Conservation (phyloP, 306 rosid species). For the Cucurbita pepo region DNA sequence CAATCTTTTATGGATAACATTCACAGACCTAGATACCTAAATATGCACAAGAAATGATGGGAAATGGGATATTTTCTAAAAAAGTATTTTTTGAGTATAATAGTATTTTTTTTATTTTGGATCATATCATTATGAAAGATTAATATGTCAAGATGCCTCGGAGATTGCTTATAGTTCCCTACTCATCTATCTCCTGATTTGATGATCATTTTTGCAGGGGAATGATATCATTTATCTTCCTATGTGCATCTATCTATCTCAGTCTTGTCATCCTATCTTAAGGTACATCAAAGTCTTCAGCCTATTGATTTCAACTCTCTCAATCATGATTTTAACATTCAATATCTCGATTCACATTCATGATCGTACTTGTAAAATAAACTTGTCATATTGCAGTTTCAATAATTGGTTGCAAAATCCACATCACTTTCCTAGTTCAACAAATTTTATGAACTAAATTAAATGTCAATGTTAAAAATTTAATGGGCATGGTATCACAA, state of each 20-base stretch:
- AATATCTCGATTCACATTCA: background rate
- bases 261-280: conserved; percentile 41
- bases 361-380: background rate
- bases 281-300: conserved; percentile 18
- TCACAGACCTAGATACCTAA: background rate
- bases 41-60: background rate
- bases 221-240: conserved; percentile 30
- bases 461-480: background rate
- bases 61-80: background rate
- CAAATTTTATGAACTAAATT: background rate
- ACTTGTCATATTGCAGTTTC: background rate
- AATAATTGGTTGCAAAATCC: background rate
- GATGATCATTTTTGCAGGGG: conserved; percentile 25
- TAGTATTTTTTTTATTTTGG: background rate
- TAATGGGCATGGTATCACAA: background rate
- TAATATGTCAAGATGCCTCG: background rate
- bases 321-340: background rate
- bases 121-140: background rate
- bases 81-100: no score
- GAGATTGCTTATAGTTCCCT: background rate
- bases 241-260: conserved; percentile 26
- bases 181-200: background rate
- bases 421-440: background rate
- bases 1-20: background rate
- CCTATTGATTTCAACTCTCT: background rate